Evolutionary conservation across 2,329 filamentous ascomycete genomes (phyloP).

Genomic region (Ophiostoma ulmi): DNA sequence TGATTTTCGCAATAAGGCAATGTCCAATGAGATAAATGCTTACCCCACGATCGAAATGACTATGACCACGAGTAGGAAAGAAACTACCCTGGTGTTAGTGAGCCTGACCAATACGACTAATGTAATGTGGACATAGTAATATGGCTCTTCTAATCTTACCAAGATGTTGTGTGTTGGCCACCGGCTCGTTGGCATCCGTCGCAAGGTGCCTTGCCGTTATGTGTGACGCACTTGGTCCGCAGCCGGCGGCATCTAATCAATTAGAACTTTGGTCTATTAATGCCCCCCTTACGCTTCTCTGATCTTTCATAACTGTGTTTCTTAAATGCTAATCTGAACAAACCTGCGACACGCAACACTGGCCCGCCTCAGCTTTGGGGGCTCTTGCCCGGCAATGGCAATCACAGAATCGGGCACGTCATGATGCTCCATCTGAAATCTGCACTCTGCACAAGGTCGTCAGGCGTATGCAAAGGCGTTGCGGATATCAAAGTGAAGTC

Average conservation of each 20-base stretch:
- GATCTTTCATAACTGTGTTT: too few relatives aligned
- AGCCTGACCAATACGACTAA: background rate
- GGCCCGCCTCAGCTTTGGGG: slow-evolving; percentile 15
- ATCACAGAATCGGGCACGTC: background rate
- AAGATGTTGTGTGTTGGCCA: background rate
- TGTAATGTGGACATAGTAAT: background rate
- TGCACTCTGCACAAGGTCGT: background rate
- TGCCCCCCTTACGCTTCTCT: background rate
- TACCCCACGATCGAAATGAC: slow-evolving; percentile 21
- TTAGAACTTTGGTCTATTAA: background rate
- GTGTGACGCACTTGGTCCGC: slow-evolving; percentile 22
- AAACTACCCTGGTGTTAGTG: slow-evolving; percentile 10
- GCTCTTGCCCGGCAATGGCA: slow-evolving; percentile 12
- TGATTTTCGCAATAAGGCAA: background rate
- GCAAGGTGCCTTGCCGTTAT: slow-evolving; percentile 18
- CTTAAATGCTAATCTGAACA: background rate
- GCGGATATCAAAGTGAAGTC: background rate
- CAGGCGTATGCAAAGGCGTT: background rate
- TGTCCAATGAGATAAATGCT: background rate
- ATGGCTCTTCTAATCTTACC: background rate
- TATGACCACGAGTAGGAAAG: slow-evolving; percentile 20
- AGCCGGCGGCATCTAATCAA: slow-evolving; percentile 21
- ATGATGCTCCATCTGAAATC: background rate
- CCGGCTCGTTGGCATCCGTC: slow-evolving; percentile 21
- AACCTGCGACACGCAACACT: slow-evolving; percentile 21